These are phyloP conservation scores for Penicillium paradoxum DNA, from an alignment of 495 filamentous ascomycete genomes.

Conservation along the genomic window DNA sequence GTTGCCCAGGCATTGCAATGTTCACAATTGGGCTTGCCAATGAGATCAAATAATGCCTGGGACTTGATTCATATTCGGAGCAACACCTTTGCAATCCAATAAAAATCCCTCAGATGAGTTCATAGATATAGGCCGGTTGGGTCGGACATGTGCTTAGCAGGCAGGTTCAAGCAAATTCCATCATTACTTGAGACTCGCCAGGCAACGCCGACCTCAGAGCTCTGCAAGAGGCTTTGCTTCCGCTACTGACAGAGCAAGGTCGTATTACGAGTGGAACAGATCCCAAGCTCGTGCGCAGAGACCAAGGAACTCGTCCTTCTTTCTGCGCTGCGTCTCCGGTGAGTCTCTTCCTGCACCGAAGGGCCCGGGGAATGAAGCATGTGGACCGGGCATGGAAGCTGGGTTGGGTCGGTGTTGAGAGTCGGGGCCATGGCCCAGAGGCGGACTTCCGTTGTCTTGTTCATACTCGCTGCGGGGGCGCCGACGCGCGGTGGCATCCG, in stretches of 20 bases:
- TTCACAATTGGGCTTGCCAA: not conserved
- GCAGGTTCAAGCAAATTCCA: constrained; percentile 4
- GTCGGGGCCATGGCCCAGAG: constrained; percentile 41
- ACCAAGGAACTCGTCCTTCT: constrained; percentile 90
- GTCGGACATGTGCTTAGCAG: not conserved
- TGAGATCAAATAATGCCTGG: not conserved
- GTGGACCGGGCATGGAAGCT: constrained; percentile 59
- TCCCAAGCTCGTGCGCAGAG: constrained; percentile 93
- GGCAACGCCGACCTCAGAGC: not conserved
- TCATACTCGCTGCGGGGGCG: constrained; percentile 86
- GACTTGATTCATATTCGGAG: not conserved
- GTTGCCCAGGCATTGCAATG: constrained; percentile 6
- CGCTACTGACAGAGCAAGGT: not conserved
- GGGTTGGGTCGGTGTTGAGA: constrained; percentile 53
- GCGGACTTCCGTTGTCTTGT: constrained; percentile 58
- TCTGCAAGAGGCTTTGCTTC: not conserved
- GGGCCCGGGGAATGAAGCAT: constrained; percentile 55
- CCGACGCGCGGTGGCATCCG: constrained; percentile 57
- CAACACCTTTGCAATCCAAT: not conserved
- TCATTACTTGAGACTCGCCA: not conserved
- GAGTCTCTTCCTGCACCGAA: constrained; percentile 76
- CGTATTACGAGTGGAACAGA: constrained; percentile 80
- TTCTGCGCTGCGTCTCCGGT: constrained; percentile 75
- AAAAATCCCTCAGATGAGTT: not conserved
- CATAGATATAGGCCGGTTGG: not conserved